Base-by-base conservation (phyloP, 1,139 yeast species). In the Taiozyma sp. region DNA sequence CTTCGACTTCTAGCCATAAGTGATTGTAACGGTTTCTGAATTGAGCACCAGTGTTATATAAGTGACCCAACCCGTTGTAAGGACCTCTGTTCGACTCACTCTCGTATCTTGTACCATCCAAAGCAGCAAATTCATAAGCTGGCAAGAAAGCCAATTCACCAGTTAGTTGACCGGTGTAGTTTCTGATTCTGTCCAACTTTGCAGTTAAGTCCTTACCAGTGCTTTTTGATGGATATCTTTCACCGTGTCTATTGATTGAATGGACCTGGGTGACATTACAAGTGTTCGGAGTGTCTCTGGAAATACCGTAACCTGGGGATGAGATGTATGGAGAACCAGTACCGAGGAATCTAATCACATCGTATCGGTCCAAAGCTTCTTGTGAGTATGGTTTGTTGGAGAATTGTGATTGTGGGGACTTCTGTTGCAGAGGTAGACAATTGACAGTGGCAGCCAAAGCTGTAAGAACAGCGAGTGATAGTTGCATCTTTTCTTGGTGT, bases 281-380 rank as follows among this genome's bases (percentile, higher is more conserved):
- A 46, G 70, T 70, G 4, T 59, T 65, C 8, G 82, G 82, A n/a
- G 56, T 54, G 3, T 61, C 63, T 39, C 45, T 70, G 32, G 77
- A 72, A 43, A 78, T 74, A 16, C 82, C 82, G 53, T 63, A 70
- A 0, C 81, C 81, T 8, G 71, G 69, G 47, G 70, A 66, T 52
- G 74, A 76, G 29, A 72, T 61, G 55, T 76, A 78, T 2, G 82
- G 83, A 7, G 74, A 79, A 22, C 75, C 63, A 6, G 79, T 80
- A 9, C 78, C 80, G 55, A 78, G 66, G 61, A 68, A 74, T 32
- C 73, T 68, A 48, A 75, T 61, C 36, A 77, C 65, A 54, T 75
- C 76, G 54, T 54, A 57, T 41, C 51, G 54, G 34, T 59, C 61
- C 2, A 53, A 40, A 8, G 61, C 54, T 9, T 54, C 55, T 49